Conservation (phyloP, 2,329 filamentous ascomycete genomes). For the Colletotrichum orbiculare region DNA sequence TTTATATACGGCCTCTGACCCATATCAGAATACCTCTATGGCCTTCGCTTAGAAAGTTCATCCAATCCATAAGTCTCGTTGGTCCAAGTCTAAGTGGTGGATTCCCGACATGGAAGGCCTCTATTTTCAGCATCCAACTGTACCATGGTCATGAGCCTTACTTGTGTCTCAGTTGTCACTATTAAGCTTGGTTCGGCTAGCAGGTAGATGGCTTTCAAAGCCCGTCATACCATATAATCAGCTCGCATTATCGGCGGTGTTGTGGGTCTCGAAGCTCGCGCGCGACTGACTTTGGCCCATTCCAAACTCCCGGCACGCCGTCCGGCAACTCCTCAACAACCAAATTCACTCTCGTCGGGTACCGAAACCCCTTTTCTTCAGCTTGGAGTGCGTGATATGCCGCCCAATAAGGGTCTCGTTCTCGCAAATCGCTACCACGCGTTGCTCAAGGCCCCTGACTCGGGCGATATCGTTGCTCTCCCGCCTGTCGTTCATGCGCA, state of each 20-base stretch:
- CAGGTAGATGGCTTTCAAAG: constrained; percentile 19
- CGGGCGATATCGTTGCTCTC: constrained; percentile 22
- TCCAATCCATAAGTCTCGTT: not conserved
- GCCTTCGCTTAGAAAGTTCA: constrained; percentile 14
- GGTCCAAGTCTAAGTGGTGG: constrained; percentile 22
- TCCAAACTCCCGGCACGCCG: constrained; percentile 9
- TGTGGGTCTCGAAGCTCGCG: constrained; percentile 4
- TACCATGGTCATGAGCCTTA: constrained; percentile 2
- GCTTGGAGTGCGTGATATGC: not conserved
- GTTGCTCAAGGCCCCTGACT: constrained; percentile 22
- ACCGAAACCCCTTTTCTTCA: not conserved
- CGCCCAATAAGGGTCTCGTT: not conserved
- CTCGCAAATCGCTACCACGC: not conserved
- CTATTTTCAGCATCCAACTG: constrained; percentile 18
- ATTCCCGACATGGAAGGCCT: constrained; percentile 9
- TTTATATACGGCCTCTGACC: constrained; percentile 10
- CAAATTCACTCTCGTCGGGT: not conserved
- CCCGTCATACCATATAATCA: not conserved
- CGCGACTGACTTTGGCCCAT: constrained; percentile 13
- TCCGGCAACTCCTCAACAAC: not conserved
- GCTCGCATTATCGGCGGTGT: constrained; percentile 5
- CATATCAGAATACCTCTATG: constrained; percentile 1
- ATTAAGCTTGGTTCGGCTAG: constrained; percentile 16
- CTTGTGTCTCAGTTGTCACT: constrained; percentile 6
- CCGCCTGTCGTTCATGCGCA: constrained; percentile 24